Evolutionary conservation across 345 rosid species (phyloP), one percentile per base, ranked within the genome.

Genomic region (Ceriops tagal): DNA sequence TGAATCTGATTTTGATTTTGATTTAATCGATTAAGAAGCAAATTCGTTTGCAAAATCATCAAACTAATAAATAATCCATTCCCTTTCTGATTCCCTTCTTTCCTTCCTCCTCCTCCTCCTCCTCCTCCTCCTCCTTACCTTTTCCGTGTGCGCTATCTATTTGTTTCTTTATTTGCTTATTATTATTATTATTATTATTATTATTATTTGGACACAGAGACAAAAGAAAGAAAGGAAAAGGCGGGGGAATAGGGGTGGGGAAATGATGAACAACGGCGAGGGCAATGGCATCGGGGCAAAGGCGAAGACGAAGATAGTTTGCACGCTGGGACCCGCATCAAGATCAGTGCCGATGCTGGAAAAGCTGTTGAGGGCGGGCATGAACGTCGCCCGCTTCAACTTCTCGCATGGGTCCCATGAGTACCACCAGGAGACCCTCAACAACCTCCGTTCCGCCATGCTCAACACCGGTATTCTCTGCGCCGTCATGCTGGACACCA

Each of bases 401-500:
- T 93, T 93, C 81, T 93, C 98, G 5, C 99, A 93, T 68, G 97
- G 99, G 77, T 89, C 99, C 68, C 97, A 93, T 60, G 89, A 78
- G 21, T 93, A 93, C 51, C 99, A 93, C 58, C 96, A 87, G 62
- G 97, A 93, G 82, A 93, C 99, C 49, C 97, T 93, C 49, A 84
- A 92, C 57, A 92, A 93, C 61, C 99, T 93, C 71, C 84, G 79
- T 58, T 68, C 86, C 52, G 97, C 89, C 77, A 93, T 89, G 99
- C 72, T 69, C 73, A 93, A 85, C 72, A 93, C 97, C 65, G 96
- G 96, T 18, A 87, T 86, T 61, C 92, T 92, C 66, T 91, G 97
- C 67, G 96, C 99, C 65, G 96, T 93, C 73, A 93, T 93, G 99
- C 97, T 93, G 66, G 96, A 93, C 55, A 93, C 98, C 70, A 92